These are phyloP conservation scores for Musa acuminata DNA, from an alignment of 176 grass and related monocot genomes.

Conservation along the genomic window DNA sequence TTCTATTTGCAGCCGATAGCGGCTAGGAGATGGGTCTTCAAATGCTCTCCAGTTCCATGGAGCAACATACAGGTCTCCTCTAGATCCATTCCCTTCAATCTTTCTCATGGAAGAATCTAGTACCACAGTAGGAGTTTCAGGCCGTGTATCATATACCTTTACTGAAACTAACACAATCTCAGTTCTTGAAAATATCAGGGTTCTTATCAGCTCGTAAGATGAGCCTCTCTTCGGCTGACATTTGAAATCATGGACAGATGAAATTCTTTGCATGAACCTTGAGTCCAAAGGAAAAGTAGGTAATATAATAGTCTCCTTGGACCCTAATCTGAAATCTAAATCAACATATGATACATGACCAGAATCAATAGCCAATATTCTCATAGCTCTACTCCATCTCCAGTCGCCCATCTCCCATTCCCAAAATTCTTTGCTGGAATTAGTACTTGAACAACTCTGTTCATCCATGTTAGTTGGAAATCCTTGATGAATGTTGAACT, in stretches of 20 bases:
- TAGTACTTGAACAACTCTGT: conserved; percentile 47
- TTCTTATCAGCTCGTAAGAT: conserved; percentile 64
- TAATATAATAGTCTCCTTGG: conserved; percentile 65
- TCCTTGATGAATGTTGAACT: conserved; percentile 68
- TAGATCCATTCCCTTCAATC: conserved; percentile 45
- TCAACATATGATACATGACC: conserved; percentile 83
- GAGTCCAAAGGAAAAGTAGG: conserved; percentile 94
- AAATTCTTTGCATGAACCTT: conserved; percentile 81
- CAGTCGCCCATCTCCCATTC: conserved; percentile 99
- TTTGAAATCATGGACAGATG: conserved; percentile 48
- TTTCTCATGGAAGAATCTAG: conserved; percentile 73
- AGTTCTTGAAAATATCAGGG: conserved; percentile 79
- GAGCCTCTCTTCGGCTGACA: conserved; percentile 40
- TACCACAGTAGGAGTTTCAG: conserved; percentile 51
- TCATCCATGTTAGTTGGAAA: conserved; percentile 14
- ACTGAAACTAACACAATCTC: conserved; percentile 58
- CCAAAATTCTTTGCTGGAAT: conserved; percentile 61
- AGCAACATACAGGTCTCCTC: conserved; percentile 66
- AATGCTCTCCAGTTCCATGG: conserved; percentile 97
- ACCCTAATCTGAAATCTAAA: conserved; percentile 83
- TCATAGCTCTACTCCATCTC: conserved; percentile 65
- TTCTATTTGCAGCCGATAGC: conserved; percentile 90
- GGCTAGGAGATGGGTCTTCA: conserved; percentile 55
- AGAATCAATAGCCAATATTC: conserved; percentile 85
- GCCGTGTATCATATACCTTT: conserved; percentile 75